A percentile compares a stretch with the other conserved stretches of the same genome.
These are phyloP conservation scores for Skeletonema costatum DNA, from an alignment of 108 stramenopile genomes.

Conservation along the genomic window DNA sequence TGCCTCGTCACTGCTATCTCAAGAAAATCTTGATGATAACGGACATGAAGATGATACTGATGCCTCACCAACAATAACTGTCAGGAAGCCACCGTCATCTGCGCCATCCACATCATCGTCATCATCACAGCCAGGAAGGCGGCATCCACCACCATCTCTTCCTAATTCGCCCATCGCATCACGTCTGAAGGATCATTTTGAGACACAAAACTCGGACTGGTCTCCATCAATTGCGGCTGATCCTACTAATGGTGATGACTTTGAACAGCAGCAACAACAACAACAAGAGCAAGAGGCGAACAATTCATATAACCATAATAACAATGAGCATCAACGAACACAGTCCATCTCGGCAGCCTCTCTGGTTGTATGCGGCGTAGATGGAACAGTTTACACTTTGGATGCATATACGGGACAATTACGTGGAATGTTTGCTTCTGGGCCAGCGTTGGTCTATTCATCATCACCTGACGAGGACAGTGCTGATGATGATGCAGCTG, in stretches of 20 bases:
- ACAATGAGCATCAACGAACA: not conserved
- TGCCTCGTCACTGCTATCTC: not conserved
- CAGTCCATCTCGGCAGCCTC: conserved; percentile 35
- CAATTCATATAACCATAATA: not conserved
- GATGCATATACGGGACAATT: conserved; percentile 56
- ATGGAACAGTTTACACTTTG: conserved; percentile 65
- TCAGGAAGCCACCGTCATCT: not conserved
- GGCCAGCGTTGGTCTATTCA: conserved; percentile 51
- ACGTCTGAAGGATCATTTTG: not conserved
- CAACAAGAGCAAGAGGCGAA: not conserved
- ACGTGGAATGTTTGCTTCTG: conserved; percentile 55
- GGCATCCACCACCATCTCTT: not conserved
- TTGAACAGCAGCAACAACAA: not conserved
- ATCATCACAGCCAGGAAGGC: not conserved
- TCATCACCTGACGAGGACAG: conserved; percentile 24
- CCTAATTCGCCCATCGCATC: not conserved
- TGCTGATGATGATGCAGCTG: conserved; percentile 2
- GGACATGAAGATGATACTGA: not conserved
- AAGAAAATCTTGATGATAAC: not conserved
- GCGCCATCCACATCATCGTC: not conserved
- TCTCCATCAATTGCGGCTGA: not conserved
- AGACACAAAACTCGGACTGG: not conserved
- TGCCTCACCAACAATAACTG: not conserved
- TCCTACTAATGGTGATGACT: not conserved
- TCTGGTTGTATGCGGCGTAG: conserved; percentile 65